Base-by-base conservation (phyloP, 1,139 yeast species). In the Saccharomyces hybrid region DNA sequence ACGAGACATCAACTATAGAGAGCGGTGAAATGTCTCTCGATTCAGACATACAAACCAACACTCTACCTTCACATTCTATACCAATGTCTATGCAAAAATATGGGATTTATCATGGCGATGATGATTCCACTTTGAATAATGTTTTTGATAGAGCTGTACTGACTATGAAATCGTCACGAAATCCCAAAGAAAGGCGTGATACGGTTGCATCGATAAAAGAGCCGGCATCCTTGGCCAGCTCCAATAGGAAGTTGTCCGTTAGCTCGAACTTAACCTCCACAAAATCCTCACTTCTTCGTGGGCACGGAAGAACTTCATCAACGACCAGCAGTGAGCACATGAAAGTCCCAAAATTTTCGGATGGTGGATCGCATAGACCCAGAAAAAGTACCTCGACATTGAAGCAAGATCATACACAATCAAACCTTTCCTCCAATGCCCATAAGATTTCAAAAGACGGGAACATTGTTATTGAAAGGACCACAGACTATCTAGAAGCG, bases 101-200 rank as follows among this genome's bases (percentile, higher is more conserved):
- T 31, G 66, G 64, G 12, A 52, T 62, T 42, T 61, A 64, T 21
- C 64, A 61, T 47, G 68, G 69, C 38, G 64, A 60, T 12, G 68
- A 64, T 53, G 66, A 61, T 52, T 61, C 67, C 2, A 56, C 64
- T 0, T 34, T 63, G 7, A 60, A 62, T 32, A 62, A 58, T 38
- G 63, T 58, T 6, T 59, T 66, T 32, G 67, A 64, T 49, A 62
- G 57, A 47, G 67, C 66, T 1, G 62, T 57, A 0, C 31, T 53
- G 16, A 60, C 56, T 27, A 58, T 64, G 9, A 64, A 61, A 47
- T 44, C 57, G 0, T 48, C 57, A 4, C 57, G 55, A 27, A 34
- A 29, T 3, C 27, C 48, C 8, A n/a, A 29, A 12, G 48, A 46
- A 16, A 16, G 27, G 3, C 46, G 47, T 26, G 21, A 16, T 19